Base-by-base conservation (phyloP, 345 rosid genomes). In the Acer yangbiense region DNA sequence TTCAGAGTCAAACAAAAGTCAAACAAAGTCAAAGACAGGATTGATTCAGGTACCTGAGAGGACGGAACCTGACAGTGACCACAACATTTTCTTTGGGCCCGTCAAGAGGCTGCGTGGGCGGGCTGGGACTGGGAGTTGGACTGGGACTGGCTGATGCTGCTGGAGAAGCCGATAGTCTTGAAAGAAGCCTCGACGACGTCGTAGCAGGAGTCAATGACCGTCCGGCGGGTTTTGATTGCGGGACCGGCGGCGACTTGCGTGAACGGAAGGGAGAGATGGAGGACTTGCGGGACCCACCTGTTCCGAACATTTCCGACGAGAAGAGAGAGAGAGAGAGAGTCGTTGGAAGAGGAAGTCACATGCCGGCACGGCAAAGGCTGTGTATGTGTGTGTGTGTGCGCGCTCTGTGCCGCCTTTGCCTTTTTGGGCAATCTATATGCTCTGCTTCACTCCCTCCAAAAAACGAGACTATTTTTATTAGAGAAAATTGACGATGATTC, bases 181-280 rank as follows among this genome's bases (percentile, higher is more conserved):
- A 88, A 32, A 86, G 80, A 72, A 87, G 88, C 74, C 85, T 79
- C 50, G 82, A 82, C 18, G 86, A 84, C 68, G 85, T 9, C 57
- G 84, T 58, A 18, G 86, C 81, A 65, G 94, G 90, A 77, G 90
- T 88, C 13, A 61, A 69, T 68, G 92, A 89, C 6, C 90, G 82
- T 52, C 70, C 82, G 2, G 83, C 9, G 18, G 78, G 17, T 72
- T 79, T 85, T n/a, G 83, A 17, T 35, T 35, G 39, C 18, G 80
- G 72, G 57, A 85, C 85, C 74, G 92, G 85, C 74, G 92, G 85
- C 46, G 96, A 85, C 86, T 83, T 90, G 25, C 89, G 97, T n/a
- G 90, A 86, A 76, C 97, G 96, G 84, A 89, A 87, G 63, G 97
- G 97, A 16, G 96, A 91, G 89, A 91, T 91, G 77, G 95, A 91